phyloP scores from a whole-genome alignment of 140 eudicot species.

The Cichorium intybus region DNA sequence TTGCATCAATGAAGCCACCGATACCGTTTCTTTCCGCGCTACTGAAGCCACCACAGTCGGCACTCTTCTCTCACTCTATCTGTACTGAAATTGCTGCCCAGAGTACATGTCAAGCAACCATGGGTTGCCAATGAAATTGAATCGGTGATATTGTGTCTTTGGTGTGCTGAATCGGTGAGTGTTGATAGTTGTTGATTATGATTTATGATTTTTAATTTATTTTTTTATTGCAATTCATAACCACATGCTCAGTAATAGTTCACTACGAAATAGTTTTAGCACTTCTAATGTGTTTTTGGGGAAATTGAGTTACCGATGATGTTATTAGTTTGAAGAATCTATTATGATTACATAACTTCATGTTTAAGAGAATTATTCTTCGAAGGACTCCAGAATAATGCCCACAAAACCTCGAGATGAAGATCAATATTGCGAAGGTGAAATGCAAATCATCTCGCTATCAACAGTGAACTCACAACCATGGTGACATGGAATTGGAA shows the following conservation, averaged over 20 bases:
- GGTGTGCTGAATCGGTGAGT: too few species aligned
- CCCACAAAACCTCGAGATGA: slow-evolving; percentile 35
- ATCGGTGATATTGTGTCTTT: too few species aligned
- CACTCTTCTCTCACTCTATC: too few species aligned
- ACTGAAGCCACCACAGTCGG: too few species aligned
- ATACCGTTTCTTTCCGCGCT: too few species aligned
- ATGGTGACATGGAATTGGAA: slow-evolving; percentile 64
- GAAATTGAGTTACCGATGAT: slow-evolving; percentile 11
- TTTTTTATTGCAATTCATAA: too few species aligned
- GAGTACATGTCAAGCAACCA: too few species aligned
- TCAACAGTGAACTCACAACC: slow-evolving; percentile 51
- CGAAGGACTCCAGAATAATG: slow-evolving; percentile 38
- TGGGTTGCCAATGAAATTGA: too few species aligned
- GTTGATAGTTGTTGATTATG: too few species aligned
- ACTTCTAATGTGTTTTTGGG: neutral
- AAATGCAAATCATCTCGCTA: slow-evolving; percentile 21
- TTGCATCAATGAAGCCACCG: too few species aligned
- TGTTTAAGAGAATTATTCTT: neutral
- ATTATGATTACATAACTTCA: neutral
- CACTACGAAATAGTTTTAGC: neutral
- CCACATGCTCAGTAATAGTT: slow-evolving; percentile 7
- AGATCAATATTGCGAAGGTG: slow-evolving; percentile 24
- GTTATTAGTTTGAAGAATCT: neutral
- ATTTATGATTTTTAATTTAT: too few species aligned
- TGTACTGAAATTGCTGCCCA: too few species aligned